phyloP scores from a whole-genome alignment of 1,284 basidiomycete species.

The Schizophyllum amplum region DNA sequence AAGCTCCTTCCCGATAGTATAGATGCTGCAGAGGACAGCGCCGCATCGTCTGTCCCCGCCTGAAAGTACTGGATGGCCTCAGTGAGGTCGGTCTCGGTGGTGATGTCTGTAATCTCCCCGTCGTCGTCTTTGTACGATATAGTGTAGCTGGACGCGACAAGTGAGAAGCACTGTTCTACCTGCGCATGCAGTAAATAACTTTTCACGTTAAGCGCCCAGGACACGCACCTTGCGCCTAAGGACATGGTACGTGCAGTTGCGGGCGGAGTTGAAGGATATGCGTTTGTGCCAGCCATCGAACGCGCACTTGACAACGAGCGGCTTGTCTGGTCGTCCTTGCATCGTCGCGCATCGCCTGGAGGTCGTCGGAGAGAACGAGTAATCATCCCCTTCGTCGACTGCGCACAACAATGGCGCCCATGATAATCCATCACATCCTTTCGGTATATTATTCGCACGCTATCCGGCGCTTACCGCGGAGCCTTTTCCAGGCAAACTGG shows the following conservation, averaged over 20 bases:
- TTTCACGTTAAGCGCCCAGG: not conserved
- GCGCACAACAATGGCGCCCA: not conserved
- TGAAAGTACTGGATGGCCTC: constrained; percentile 85
- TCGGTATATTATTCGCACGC: not conserved
- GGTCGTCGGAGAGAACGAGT: not conserved
- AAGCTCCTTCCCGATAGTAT: constrained; percentile 67
- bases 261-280: constrained; percentile 70
- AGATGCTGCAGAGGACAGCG: constrained; percentile 61
- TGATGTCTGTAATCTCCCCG: constrained; percentile 63
- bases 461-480: not conserved
- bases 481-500: not conserved
- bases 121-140: constrained; percentile 86
- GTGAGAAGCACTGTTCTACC: constrained; percentile 78
- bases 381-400: not conserved
- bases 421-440: not conserved
- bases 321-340: constrained; percentile 46
- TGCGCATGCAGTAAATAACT: constrained; percentile 21
- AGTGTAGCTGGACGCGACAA: constrained; percentile 59
- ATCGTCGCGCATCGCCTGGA: constrained; percentile 13
- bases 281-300: constrained; percentile 68
- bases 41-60: constrained; percentile 58
- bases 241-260: constrained; percentile 67
- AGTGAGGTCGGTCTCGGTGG: constrained; percentile 64
- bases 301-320: constrained; percentile 70
- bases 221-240: constrained; percentile 55